Base-by-base conservation (phyloP, 2,329 filamentous ascomycete species). In the Pyrenochaeta sp. region DNA sequence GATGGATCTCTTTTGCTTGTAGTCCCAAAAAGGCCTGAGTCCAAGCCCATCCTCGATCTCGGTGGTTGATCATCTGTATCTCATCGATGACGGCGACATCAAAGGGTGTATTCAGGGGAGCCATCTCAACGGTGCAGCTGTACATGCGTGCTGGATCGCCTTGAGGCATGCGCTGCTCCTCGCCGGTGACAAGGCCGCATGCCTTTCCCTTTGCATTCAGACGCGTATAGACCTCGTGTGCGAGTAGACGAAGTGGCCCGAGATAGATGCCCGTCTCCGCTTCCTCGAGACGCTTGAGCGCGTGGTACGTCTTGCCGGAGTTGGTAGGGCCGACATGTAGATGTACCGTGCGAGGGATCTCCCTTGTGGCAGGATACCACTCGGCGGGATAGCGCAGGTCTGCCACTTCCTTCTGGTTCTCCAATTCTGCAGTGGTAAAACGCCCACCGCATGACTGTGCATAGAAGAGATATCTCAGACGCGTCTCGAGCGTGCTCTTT, bases 51-150 rank as follows among this genome's bases (percentile, higher is more conserved):
- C 96, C 95, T 67, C 95, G 89, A 0, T 92, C 87, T 0, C 76
- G 61, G 69, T 93, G 89, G 15, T 87, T 89, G 66, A 99, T 92
- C 95, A 99, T 98, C 78, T 99, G 95, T 56, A 99, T 98, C 80
- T 99, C 95, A 73, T 99, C 95, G 62, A 99, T 94, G 65, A 99
- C 94, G 1, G 92, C 94, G 36, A 99, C 93, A 42, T 98, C 94
- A 30, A 91, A 66, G 80, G 84, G n/a, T 83, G 72, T 78, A 48
- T 83, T 82, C 22, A 88, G 66, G 6, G 85, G 85, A 25, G 89
- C 84, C 90, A 99, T 99, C 77, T 99, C 95, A 2, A 99, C 95
- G 0, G 95, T 99, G 73, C 95, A 97, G 72, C 92, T 94, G 56
- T 85, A 85, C 71, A 96, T 89, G 59, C 83, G 70, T 2, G 78